Conservation (phyloP, 257 asterid genomes). For the Scutellaria minor region DNA sequence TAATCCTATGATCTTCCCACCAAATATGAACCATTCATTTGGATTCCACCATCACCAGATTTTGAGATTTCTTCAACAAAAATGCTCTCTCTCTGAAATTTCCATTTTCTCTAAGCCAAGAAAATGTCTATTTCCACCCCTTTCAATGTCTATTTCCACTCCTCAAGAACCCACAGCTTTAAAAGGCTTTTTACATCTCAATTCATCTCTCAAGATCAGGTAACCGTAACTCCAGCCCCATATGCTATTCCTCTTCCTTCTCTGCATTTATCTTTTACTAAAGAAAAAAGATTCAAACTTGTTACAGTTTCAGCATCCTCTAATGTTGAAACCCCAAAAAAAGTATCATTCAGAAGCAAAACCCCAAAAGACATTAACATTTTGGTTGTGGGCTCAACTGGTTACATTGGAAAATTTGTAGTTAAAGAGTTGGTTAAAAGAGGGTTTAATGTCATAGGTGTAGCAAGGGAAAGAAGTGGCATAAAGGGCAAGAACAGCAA, state of each 20-base stretch:
- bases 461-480: conserved; percentile 90
- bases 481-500: conserved; percentile 65
- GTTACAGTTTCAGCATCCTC: conserved; percentile 49
- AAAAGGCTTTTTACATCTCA: conserved; percentile 44
- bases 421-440: conserved; percentile 73
- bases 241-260: conserved; percentile 47
- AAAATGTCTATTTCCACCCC: conserved; percentile 69
- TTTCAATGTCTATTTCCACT: conserved; percentile 49
- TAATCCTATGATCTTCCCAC: conserved; percentile 35
- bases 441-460: conserved; percentile 84
- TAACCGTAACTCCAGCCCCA: conserved; percentile 53
- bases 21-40: conserved; percentile 72
- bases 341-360: conserved; percentile 66
- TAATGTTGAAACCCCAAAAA: conserved; percentile 45
- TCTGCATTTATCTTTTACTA: conserved; percentile 33
- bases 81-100: conserved; percentile 39
- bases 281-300: conserved; percentile 44
- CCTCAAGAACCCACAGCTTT: conserved; percentile 43
- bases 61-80: conserved; percentile 27
- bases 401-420: conserved; percentile 90
- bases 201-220: conserved; percentile 53
- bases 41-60: conserved; percentile 45
- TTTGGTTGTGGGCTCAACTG: conserved; percentile 89
- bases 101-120: conserved; percentile 39
- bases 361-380: conserved; percentile 71